These are phyloP conservation scores for Pisolithus microcarpus DNA, from an alignment of 768 basidiomycete genomes.

Conservation along the genomic window DNA sequence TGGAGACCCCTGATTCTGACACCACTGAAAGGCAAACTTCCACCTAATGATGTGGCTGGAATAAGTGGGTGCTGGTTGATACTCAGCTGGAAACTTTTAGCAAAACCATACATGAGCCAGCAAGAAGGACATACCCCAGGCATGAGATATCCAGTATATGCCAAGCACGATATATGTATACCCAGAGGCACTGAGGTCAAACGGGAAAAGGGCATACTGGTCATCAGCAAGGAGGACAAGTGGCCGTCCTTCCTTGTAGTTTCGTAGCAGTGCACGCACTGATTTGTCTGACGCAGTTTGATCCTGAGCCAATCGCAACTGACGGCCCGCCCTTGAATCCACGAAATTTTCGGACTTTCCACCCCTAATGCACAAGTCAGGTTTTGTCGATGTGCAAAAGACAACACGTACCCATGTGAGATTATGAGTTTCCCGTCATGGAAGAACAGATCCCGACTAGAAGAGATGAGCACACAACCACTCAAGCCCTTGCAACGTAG, in stretches of 20 bases:
- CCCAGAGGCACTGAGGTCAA: conserved; percentile 44
- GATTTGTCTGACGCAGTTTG: conserved; percentile 66
- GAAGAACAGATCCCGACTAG: conserved; percentile 63
- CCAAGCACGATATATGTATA: conserved; percentile 47
- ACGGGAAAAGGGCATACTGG: conserved; percentile 68
- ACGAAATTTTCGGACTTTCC: conserved; percentile 59
- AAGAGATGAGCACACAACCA: conserved; percentile 7
- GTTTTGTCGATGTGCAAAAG: not conserved
- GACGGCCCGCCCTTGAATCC: conserved; percentile 32
- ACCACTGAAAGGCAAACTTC: conserved; percentile 85
- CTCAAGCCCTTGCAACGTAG: not conserved
- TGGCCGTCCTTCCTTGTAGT: conserved; percentile 46
- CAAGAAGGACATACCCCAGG: conserved; percentile 31
- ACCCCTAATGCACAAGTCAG: conserved; percentile 37
- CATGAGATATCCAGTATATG: conserved; percentile 64
- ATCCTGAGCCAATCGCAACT: conserved; percentile 45
- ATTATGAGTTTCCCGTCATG: conserved; percentile 65
- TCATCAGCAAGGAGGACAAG: conserved; percentile 69
- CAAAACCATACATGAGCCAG: not conserved
- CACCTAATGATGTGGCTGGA: conserved; percentile 57
- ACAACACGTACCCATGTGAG: conserved; percentile 65
- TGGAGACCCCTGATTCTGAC: conserved; percentile 55
- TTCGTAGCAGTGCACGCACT: conserved; percentile 60
- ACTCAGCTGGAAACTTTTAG: conserved; percentile 44
- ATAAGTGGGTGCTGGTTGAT: conserved; percentile 43